Base-by-base conservation (phyloP, 257 asterid genomes). In the Gentiana macrophylla region DNA sequence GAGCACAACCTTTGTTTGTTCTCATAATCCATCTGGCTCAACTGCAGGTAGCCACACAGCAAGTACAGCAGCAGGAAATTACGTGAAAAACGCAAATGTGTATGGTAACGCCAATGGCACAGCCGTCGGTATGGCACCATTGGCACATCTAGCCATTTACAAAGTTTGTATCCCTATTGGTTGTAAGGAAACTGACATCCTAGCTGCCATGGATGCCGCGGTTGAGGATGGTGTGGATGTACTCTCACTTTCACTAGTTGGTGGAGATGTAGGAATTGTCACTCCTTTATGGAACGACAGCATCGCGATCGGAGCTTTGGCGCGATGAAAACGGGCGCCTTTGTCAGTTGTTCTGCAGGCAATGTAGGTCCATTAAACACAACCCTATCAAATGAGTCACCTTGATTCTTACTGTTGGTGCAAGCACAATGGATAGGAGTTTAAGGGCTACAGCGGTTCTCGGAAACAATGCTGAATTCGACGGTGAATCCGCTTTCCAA, bases 41-140 rank as follows among this genome's bases (percentile, higher is more conserved):
- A 24, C 24, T 24, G 24, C 24, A 24, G 62, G 62, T 3, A 57
- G 80, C 5, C 82, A 78, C 67, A 78, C 84, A 0, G 71, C 88
- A 0, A 62, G 88, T 67, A 80, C 77, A 2, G 84, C 84, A 4
- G 88, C 79, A 0, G 88, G 88, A 3, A 65, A 36, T 36, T 67
- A 69, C 4, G 84, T 77, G 35, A 1, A 46, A 12, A 72, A 76
- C 3, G 82, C 80, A 1, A 75, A 61, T 52, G 52, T 69, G 0
- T 70, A 67, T 4, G 84, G 82, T 13, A 68, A 56, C 10, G 84
- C 82, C 2, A 68, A 70, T 4, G 84, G 88, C 41, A 78, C 82
- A 1, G 81, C 88, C 1, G 68, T 37, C 4, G 88, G 88, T 1
- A 52, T 72, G 1, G 82, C 84, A 0, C 84, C 88, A 8, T 66